A percentile compares a stretch with the other conserved stretches of the same genome.
Evolutionary conservation across 306 rosid species (phyloP).

Genomic region (Pyrus betulifolia): DNA sequence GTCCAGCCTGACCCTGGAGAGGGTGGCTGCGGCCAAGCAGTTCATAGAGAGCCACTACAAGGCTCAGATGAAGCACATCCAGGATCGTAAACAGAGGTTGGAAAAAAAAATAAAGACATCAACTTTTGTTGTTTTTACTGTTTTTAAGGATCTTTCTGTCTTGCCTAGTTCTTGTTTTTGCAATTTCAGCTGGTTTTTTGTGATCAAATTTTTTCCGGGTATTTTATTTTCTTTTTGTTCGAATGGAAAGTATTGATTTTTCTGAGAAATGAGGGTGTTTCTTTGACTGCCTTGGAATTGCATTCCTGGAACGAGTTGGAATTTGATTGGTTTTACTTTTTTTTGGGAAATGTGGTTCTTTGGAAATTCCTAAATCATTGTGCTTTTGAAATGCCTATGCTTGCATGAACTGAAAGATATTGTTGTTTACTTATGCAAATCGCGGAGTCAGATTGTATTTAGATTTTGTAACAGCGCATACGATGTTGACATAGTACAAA

Average conservation of each 20-base stretch:
- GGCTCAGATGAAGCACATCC: slow-evolving; percentile 65
- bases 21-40: slow-evolving; percentile 85
- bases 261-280: not conserved
- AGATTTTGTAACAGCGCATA: not conserved
- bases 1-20: slow-evolving; percentile 81
- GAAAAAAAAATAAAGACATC: not conserved
- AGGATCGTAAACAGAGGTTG: slow-evolving; percentile 82
- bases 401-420: not conserved
- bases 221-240: not conserved
- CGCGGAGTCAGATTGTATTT: not conserved
- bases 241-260: not conserved
- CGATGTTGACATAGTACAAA: not conserved
- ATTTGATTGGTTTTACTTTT: not conserved
- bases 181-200: not conserved
- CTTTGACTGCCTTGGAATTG: not conserved
- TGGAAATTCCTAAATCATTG: no score
- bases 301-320: not conserved
- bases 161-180: not conserved
- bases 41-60: slow-evolving; percentile 79
- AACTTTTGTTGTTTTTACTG: not conserved
- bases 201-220: not conserved
- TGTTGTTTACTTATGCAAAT: not conserved
- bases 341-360: slow-evolving; percentile 7
- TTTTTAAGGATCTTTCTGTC: slow-evolving; percentile 6
- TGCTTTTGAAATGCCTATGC: not conserved